Evolutionary conservation across 805 yeast genomes (phyloP).

Genomic region (Scheffersomyces ergatensis): DNA sequence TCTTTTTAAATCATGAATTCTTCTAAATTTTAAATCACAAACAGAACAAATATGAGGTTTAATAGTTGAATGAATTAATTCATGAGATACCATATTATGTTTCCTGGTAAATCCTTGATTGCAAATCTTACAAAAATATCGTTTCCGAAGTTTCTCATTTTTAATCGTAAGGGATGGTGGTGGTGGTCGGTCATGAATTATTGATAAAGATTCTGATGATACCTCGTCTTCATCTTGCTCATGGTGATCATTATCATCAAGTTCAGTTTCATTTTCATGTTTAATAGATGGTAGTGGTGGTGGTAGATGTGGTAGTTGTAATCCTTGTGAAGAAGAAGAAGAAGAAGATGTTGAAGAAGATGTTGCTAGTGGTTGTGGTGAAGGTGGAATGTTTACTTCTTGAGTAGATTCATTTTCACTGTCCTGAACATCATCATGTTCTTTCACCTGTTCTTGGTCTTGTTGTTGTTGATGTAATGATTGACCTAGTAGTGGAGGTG

Average conservation of each 20-base stretch:
- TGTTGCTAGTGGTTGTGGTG: too few species aligned
- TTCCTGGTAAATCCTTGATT: constrained; percentile 65
- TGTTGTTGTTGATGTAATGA: too few species aligned
- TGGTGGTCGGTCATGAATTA: background rate
- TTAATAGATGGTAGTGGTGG: too few species aligned
- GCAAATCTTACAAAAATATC: constrained; percentile 57
- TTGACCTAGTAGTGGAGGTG: too few species aligned
- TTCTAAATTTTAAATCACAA: constrained; percentile 62
- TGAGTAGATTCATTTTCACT: too few species aligned
- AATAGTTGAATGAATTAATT: constrained; percentile 61
- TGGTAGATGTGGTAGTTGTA: too few species aligned
- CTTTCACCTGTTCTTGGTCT: too few species aligned
- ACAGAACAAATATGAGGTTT: constrained; percentile 63
- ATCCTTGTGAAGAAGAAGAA: too few species aligned
- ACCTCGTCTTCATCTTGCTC: background rate
- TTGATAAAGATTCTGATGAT: background rate
- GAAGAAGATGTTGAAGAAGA: too few species aligned
- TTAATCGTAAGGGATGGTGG: too few species aligned
- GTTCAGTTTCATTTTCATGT: background rate
- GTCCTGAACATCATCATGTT: too few species aligned
- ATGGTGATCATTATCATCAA: background rate
- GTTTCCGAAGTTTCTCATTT: constrained; percentile 15
- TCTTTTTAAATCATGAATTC: constrained; percentile 74
- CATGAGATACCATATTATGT: constrained; percentile 73
- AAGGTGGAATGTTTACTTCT: too few species aligned